A percentile compares a stretch with the other conserved stretches of the same genome.
These are phyloP conservation scores for Vitellaria paradoxa DNA, from an alignment of 179 eudicot genomes.

Conservation along the genomic window DNA sequence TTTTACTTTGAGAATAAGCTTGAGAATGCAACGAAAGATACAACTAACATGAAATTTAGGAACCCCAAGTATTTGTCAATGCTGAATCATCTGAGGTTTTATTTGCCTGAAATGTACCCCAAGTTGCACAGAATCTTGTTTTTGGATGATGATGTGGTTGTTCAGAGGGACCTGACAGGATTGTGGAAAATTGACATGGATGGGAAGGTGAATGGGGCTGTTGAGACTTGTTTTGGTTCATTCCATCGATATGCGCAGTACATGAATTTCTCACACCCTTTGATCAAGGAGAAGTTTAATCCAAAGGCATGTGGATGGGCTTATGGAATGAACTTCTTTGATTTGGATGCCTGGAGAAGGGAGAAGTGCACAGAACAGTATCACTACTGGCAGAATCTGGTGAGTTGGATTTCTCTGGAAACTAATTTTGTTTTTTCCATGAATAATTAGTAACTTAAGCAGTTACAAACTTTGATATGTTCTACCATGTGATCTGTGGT, in stretches of 20 bases:
- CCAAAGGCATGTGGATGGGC: constrained; percentile 99
- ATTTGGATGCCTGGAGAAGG: constrained; percentile 61
- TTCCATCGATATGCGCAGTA: constrained; percentile 93
- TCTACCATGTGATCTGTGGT: background rate
- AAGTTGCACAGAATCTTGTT: constrained; percentile 78
- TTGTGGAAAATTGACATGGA: constrained; percentile 94
- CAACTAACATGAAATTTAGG: constrained; percentile 91
- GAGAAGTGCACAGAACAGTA: constrained; percentile 58
- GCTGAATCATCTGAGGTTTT: constrained; percentile 87
- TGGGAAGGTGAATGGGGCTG: constrained; percentile 95
- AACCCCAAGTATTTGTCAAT: constrained; percentile 93
- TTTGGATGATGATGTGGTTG: constrained; percentile 91
- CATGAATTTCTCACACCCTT: constrained; percentile 95
- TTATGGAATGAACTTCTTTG: constrained; percentile 97
- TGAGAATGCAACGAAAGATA: constrained; percentile 90
- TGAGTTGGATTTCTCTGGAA: constrained; percentile 16
- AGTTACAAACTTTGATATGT: background rate
- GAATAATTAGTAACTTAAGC: background rate
- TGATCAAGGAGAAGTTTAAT: constrained; percentile 80
- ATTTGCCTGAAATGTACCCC: constrained; percentile 92
- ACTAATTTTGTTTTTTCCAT: background rate
- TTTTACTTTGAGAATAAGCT: constrained; percentile 86
- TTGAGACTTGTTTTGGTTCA: constrained; percentile 92
- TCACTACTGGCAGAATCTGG: constrained; percentile 64
- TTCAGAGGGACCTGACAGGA: constrained; percentile 87